These are phyloP conservation scores for Coemansia sp. DNA, from an alignment of 192 early-diverging fungal species.

Conservation along the genomic window DNA sequence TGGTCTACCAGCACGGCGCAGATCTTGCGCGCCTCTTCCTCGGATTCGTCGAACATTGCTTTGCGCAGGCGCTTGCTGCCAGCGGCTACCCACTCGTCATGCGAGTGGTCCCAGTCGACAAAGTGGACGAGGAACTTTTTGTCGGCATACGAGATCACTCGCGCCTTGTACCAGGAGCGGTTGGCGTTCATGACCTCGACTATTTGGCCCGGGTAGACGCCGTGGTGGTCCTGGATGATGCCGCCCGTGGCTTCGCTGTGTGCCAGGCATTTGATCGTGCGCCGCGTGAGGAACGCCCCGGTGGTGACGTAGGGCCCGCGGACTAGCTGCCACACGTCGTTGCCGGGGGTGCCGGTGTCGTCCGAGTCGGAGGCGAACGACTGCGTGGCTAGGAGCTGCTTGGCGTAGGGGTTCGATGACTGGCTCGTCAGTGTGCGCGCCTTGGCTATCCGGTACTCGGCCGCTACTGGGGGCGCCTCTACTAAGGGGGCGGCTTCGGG, in stretches of 20 bases:
- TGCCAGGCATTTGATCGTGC: constrained; percentile 43
- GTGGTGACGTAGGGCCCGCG: constrained; percentile 48
- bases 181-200: constrained; percentile 52
- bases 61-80: constrained; percentile 46
- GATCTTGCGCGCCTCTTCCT: constrained; percentile 37
- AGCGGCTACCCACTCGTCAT: constrained; percentile 50
- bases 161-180: constrained; percentile 43
- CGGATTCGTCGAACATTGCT: constrained; percentile 9
- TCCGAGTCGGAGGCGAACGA: constrained; percentile 8
- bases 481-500: background rate
- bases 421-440: constrained; percentile 17
- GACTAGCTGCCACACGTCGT: constrained; percentile 35
- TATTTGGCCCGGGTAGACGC: constrained; percentile 45
- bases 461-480: background rate
- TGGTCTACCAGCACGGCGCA: constrained; percentile 44
- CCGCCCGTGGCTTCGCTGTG: constrained; percentile 47
- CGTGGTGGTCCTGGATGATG: constrained; percentile 51
- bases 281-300: constrained; percentile 47
- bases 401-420: constrained; percentile 39
- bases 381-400: constrained; percentile 7
- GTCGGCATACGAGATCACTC: constrained; percentile 42
- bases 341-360: background rate
- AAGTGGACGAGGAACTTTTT: constrained; percentile 47
- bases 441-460: constrained; percentile 23
- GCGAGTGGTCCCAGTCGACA: constrained; percentile 39